These are phyloP conservation scores for Lentinula raphanica DNA, from an alignment of 768 basidiomycete species.

Conservation along the genomic window DNA sequence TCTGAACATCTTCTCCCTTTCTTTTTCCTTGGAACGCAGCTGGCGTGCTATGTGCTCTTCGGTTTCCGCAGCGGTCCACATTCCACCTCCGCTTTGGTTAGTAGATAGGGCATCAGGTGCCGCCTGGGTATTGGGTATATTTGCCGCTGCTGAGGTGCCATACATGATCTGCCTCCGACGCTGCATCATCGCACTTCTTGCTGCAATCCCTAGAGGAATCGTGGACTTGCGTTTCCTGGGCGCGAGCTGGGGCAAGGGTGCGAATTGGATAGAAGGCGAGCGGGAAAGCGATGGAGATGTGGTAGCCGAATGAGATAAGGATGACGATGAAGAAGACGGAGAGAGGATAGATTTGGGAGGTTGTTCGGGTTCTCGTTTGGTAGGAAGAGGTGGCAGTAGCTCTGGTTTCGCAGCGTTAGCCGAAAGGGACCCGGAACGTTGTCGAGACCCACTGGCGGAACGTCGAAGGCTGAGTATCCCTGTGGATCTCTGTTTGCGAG, in stretches of 20 bases:
- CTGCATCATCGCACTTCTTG: conserved; percentile 37
- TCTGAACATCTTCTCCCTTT: conserved; percentile 14
- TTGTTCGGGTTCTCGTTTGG: neutral
- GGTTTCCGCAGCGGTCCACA: conserved; percentile 37
- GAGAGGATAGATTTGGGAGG: neutral
- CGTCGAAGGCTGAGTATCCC: neutral
- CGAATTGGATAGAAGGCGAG: conserved; percentile 40
- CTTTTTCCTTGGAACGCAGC: conserved; percentile 14
- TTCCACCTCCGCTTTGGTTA: conserved; percentile 11
- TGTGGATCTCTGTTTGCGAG: neutral
- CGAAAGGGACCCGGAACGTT: neutral
- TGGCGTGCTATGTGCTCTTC: conserved; percentile 26
- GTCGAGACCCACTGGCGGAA: neutral
- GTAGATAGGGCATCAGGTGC: neutral
- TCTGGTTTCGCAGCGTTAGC: neutral
- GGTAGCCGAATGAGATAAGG: neutral
- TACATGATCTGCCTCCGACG: conserved; percentile 22
- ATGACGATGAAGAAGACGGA: neutral
- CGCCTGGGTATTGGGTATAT: neutral
- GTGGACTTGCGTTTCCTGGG: conserved; percentile 44
- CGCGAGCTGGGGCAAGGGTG: conserved; percentile 50
- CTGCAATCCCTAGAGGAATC: conserved; percentile 52
- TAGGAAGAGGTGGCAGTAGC: neutral
- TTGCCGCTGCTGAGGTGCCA: neutral
- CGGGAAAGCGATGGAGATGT: conserved; percentile 13